Evolutionary conservation across 202 grass and related monocot species (phyloP), one percentile per base, ranked within the genome.

Genomic region (Schoenoplectus tabernaemontani): DNA sequence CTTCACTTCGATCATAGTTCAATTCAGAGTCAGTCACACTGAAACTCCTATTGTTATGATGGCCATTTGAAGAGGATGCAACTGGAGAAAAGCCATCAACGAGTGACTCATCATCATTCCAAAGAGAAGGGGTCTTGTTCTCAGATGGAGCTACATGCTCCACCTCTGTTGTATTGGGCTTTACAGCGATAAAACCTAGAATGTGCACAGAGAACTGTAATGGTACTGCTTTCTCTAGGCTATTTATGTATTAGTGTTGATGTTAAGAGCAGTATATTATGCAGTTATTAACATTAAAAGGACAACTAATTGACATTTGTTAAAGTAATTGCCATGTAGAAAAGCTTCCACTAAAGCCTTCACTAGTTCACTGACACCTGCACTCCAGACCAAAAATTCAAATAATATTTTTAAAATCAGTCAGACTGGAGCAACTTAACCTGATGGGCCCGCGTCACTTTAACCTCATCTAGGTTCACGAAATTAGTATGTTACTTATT

Each of bases 141-240:
- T 87, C 87, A 86, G 82, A 57, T 69, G 84, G 76, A 84, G 85
- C 80, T 69, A 81, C 44, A 53, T 96, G 87, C 68, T 93, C 92
- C 65, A 91, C 83, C 83, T 89, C 91, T 37, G 81, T 75, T 11
- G 82, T 86, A 42, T 90, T 89, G 73, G 90, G 88, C 85, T 96
- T 96, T 53, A 89, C 86, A 81, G 96, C 62, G 60, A 84, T 82
- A 83, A 99, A 99, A 61, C 96, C 96, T 99, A 92, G 44, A 83
- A 85, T 69, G 39, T 56, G 22, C 44, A 87, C 19, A 83, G 9
- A 46, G 22, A 43, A 16, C 44, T 78, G 37, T 61, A 61, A 8
- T 62, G 17, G 42, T 41, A 61, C 17, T 58, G 57, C 10, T 41
- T 63, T 62, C 17, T 64, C 26, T 48, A 46, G 24, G 41, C 17